Evolutionary conservation across 495 filamentous ascomycete genomes (phyloP), one percentile per base, ranked within the genome.

Genomic region (Xylona heveae): DNA sequence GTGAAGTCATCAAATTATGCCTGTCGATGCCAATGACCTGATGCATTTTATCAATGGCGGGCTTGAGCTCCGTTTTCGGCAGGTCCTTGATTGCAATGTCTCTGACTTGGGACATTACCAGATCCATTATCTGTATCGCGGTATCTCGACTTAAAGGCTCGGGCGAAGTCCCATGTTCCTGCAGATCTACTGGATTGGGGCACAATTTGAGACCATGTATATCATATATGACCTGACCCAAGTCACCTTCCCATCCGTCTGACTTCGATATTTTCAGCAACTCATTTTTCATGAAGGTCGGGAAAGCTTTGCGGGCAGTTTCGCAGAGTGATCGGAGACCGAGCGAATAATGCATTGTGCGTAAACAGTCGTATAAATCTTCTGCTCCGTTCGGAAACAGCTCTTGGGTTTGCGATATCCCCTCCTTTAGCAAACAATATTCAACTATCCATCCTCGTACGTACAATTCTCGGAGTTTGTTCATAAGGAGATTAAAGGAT

Each of bases 21-120:
- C 80, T 88, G 19, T 62, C 60, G 6, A 62, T 51, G 8, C 68
- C 68, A 35, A 79, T 64, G n/a, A 64, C 60, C 28, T 62, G 61
- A 36, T 92, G 83, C 56, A 94, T 77, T 42, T 79, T 83, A 28
- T 95, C 88, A 36, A 99, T 79, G 1, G 80, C 77, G 2, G 57
- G 65, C 41, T 83, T 83, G 28, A 94, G 59, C 30, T 94, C 83
- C 4, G 77, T 79, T 49, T 90, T 95, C 5, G 79, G 66, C 18
- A 99, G 48, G 42, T 95, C 90, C 37, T 82, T 90, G 59, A 90
- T 78, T 35, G 77, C 77, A 58, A 93, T 74, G 34, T 74, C 71
- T 35, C 71, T 69, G 0, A 82, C 78, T 28, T 93, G 70, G 19
- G 64, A 53, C 39, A 90, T 67, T 17, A 95, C 67, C 42, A 82